A percentile compares a stretch with the other conserved stretches of the same genome.
These are phyloP conservation scores for Penicillium cosmopolitanum DNA, from an alignment of 495 filamentous ascomycete species.

Conservation along the genomic window DNA sequence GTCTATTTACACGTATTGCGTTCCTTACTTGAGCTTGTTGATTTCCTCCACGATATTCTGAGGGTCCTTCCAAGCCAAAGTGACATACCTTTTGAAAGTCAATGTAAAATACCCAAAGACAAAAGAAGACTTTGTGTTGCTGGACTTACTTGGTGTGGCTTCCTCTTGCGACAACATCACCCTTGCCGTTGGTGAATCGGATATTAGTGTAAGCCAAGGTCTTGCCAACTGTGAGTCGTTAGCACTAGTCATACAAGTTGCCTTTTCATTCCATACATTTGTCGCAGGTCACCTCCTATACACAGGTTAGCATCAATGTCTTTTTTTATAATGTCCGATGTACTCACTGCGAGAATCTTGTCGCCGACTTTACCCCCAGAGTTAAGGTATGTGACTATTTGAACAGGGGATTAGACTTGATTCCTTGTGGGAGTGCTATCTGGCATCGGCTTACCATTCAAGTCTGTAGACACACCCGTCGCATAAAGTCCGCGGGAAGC, in stretches of 20 bases:
- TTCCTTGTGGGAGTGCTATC: not conserved
- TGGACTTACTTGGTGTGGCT: slow-evolving; percentile 89
- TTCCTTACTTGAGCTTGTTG: slow-evolving; percentile 24
- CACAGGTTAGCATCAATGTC: slow-evolving; percentile 26
- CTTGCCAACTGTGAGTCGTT: slow-evolving; percentile 71
- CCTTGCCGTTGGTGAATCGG: slow-evolving; percentile 73
- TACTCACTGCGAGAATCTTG: slow-evolving; percentile 63
- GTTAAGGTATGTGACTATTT: slow-evolving; percentile 83
- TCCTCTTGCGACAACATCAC: slow-evolving; percentile 80
- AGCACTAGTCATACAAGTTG: slow-evolving; percentile 2
- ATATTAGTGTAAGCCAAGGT: slow-evolving; percentile 88
- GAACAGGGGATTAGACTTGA: slow-evolving; percentile 1
- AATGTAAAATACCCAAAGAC: not conserved
- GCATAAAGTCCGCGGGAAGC: slow-evolving; percentile 85
- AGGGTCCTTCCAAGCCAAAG: slow-evolving; percentile 61
- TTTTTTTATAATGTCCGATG: not conserved
- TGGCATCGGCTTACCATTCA: slow-evolving; percentile 67
- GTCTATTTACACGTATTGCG: not conserved
- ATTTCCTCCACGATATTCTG: slow-evolving; percentile 61
- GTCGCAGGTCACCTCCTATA: slow-evolving; percentile 73
- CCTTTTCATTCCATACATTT: slow-evolving; percentile 63
- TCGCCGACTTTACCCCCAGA: slow-evolving; percentile 85
- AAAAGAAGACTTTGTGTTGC: not conserved
- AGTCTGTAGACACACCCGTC: slow-evolving; percentile 90
- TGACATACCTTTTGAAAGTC: slow-evolving; percentile 53